Evolutionary conservation across 1,284 basidiomycete genomes (phyloP).

Genomic region (Austropuccinia psidii): DNA sequence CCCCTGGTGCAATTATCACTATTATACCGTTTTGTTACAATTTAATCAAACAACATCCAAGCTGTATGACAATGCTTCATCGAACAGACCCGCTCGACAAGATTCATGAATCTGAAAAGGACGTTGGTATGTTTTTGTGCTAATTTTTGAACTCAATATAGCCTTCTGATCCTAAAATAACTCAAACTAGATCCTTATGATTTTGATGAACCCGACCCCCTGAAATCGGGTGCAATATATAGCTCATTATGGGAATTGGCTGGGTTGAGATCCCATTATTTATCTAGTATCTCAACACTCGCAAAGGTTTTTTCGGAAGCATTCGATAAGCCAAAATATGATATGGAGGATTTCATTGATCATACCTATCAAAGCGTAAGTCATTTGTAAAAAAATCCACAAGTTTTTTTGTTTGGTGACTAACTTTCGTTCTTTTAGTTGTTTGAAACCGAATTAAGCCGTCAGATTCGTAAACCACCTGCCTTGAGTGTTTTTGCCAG

Average conservation of each 20-base stretch:
- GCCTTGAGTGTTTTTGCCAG: conserved; percentile 57
- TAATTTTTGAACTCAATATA: background rate
- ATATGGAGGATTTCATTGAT: conserved; percentile 93
- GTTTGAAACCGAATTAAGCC: conserved; percentile 73
- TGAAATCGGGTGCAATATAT: conserved; percentile 68
- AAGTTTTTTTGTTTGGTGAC: background rate
- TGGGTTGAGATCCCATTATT: conserved; percentile 72
- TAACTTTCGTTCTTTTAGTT: conserved; percentile 54
- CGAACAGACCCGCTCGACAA: conserved; percentile 43
- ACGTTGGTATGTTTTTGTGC: conserved; percentile 37
- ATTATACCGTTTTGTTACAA: conserved; percentile 93
- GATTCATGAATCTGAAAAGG: conserved; percentile 43
- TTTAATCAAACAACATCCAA: conserved; percentile 81
- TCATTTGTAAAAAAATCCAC: too few relatives aligned
- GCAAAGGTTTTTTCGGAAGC: conserved; percentile 79
- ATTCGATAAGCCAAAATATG: conserved; percentile 83
- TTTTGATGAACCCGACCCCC: conserved; percentile 62
- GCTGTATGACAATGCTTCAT: conserved; percentile 88
- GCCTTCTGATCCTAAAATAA: too few relatives aligned
- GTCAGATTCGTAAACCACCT: conserved; percentile 63
- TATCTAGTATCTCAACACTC: conserved; percentile 71
- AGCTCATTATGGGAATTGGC: conserved; percentile 89
- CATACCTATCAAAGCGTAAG: conserved; percentile 85
- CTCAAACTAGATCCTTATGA: conserved; percentile 82
- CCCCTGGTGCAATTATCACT: conserved; percentile 83